These are phyloP conservation scores for Pseudogymnoascus sp. DNA, from an alignment of 2,329 filamentous ascomycete genomes.

Conservation along the genomic window DNA sequence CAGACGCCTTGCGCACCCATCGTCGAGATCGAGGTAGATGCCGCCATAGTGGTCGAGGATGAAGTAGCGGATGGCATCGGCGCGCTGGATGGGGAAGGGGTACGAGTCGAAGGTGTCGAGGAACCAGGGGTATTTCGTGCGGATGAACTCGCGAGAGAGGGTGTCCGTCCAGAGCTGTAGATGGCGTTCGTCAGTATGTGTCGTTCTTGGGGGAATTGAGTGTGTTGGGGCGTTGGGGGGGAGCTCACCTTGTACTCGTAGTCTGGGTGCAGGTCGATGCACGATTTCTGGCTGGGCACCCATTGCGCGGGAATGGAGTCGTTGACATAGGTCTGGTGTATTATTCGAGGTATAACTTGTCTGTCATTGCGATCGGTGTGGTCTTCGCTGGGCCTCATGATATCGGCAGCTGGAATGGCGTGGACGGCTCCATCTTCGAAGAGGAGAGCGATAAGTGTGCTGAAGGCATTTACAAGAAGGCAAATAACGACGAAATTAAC, in stretches of 20 bases:
- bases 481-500: constrained; percentile 55
- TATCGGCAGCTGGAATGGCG: constrained; percentile 56
- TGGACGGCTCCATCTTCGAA: constrained; percentile 58
- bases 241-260: constrained; percentile 60
- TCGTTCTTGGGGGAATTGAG: not conserved
- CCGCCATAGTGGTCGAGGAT: constrained; percentile 68
- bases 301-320: constrained; percentile 57
- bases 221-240: not conserved
- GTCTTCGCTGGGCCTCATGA: constrained; percentile 55
- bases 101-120: constrained; percentile 66
- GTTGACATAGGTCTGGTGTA: constrained; percentile 69
- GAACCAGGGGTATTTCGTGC: constrained; percentile 68
- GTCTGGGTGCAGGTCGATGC: constrained; percentile 57
- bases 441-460: constrained; percentile 61
- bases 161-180: constrained; percentile 68
- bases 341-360: constrained; percentile 65
- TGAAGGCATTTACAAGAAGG: constrained; percentile 58
- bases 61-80: constrained; percentile 74
- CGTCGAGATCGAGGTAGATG: constrained; percentile 71
- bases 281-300: constrained; percentile 58
- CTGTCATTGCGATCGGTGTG: constrained; percentile 43
- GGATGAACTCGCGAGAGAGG: constrained; percentile 61
- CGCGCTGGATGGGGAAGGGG: constrained; percentile 65
- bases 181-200: not conserved
- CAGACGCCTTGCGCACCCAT: constrained; percentile 27